phyloP scores from a whole-genome alignment of 129 eudicot genomes.

The Solidago caesia region DNA sequence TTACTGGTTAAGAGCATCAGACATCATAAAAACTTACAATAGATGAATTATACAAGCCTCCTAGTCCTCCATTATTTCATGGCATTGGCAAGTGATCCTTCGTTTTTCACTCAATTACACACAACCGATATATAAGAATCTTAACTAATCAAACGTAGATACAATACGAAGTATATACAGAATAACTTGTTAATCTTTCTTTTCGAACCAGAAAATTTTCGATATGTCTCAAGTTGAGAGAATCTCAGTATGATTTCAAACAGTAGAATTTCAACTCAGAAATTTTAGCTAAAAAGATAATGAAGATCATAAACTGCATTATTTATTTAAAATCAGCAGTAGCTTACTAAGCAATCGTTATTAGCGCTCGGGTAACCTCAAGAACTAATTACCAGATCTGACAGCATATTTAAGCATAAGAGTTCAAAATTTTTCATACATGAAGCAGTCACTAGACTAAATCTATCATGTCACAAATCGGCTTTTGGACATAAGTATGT shows the following conservation, averaged over 20 bases:
- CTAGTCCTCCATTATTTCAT: no score
- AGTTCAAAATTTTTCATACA: not conserved
- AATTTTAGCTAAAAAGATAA: not conserved
- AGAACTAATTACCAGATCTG: not conserved
- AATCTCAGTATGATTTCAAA: not conserved
- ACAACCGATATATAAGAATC: no score
- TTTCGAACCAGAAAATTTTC: no score
- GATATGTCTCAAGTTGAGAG: no score
- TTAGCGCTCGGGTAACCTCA: not conserved
- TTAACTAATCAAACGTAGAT: not conserved
- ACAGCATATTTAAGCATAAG: not conserved
- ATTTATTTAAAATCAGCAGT: not conserved
- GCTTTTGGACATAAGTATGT: no score
- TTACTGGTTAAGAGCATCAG: conserved; percentile 10
- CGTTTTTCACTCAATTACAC: no score
- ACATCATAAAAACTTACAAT: conserved; percentile 11
- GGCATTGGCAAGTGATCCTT: no score
- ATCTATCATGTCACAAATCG: no score
- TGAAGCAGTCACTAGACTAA: no score
- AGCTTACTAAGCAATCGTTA: not conserved
- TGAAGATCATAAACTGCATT: not conserved
- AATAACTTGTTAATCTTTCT: no score
- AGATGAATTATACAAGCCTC: not conserved
- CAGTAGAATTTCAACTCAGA: not conserved
- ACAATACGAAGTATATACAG: not conserved